phyloP scores from a whole-genome alignment of 106 monocot genomes.

The Gastrodia elata region DNA sequence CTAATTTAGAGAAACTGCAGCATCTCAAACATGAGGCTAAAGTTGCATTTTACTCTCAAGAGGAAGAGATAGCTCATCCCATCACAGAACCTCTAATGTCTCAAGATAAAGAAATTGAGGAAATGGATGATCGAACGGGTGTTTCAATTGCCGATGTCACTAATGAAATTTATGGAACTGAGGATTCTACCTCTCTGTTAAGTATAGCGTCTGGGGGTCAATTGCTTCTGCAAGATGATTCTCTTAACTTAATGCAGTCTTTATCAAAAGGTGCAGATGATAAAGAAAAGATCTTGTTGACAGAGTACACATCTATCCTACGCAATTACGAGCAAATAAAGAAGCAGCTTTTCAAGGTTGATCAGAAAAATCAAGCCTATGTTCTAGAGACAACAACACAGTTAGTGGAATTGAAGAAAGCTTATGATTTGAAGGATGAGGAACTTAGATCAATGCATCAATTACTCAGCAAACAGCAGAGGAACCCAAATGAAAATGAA shows the following conservation, averaged over 20 bases:
- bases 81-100: neutral
- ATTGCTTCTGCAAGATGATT: conserved; percentile 1
- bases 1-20: conserved; percentile 17
- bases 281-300: conserved; percentile 51
- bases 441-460: conserved; percentile 44
- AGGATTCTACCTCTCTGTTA: neutral
- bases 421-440: conserved; percentile 54
- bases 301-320: conserved; percentile 61
- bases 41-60: neutral
- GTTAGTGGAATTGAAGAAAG: conserved; percentile 36
- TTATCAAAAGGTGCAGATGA: conserved; percentile 45
- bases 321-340: conserved; percentile 58
- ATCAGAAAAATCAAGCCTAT: conserved; percentile 29
- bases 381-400: conserved; percentile 32
- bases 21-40: neutral
- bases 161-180: neutral
- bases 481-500: conserved; percentile 6
- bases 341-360: conserved; percentile 34
- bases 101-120: neutral
- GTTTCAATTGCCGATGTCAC: conserved; percentile 1
- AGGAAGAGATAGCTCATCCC: neutral
- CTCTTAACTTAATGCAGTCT: conserved; percentile 20
- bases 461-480: conserved; percentile 33
- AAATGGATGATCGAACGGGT: neutral
- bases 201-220: neutral